phyloP scores from a whole-genome alignment of 2,329 filamentous ascomycete species.

The Cladorrhinum sp. region DNA sequence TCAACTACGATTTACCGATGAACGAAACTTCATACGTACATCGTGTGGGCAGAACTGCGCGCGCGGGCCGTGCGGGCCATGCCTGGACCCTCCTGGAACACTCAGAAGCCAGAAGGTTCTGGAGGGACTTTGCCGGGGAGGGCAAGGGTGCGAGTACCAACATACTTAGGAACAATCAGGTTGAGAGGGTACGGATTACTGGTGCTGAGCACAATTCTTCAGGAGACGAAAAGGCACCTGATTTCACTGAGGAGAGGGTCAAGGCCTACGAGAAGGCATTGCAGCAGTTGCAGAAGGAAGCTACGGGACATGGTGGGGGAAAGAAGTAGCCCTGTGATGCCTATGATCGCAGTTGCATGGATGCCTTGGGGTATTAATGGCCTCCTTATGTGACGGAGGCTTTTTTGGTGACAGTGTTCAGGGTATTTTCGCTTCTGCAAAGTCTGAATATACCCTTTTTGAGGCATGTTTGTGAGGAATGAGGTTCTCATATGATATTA shows the following conservation, averaged over 20 bases:
- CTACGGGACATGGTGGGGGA: conserved; percentile 34
- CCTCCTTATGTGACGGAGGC: neutral
- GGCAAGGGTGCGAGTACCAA: conserved; percentile 35
- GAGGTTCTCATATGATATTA: no score
- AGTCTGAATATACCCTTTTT: no score
- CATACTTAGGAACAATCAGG: conserved; percentile 42
- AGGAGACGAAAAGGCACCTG: conserved; percentile 41
- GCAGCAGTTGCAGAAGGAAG: conserved; percentile 60
- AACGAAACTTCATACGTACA: conserved; percentile 84
- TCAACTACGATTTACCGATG: conserved; percentile 90
- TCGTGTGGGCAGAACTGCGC: conserved; percentile 84
- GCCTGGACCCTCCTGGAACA: conserved; percentile 87
- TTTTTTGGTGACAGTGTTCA: no score
- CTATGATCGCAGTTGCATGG: no score
- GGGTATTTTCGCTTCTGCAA: no score
- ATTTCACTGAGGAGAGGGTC: conserved; percentile 47
- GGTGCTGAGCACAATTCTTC: conserved; percentile 35
- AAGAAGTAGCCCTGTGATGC: conserved; percentile 14
- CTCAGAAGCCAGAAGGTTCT: conserved; percentile 87
- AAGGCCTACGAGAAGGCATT: conserved; percentile 55
- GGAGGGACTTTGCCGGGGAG: conserved; percentile 70
- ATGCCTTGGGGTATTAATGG: neutral
- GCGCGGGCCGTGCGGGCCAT: conserved; percentile 70
- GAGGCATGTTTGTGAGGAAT: no score
- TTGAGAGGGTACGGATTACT: conserved; percentile 41